Evolutionary conservation across 2,329 filamentous ascomycete species (phyloP).

Genomic region (Xylaria sp.): DNA sequence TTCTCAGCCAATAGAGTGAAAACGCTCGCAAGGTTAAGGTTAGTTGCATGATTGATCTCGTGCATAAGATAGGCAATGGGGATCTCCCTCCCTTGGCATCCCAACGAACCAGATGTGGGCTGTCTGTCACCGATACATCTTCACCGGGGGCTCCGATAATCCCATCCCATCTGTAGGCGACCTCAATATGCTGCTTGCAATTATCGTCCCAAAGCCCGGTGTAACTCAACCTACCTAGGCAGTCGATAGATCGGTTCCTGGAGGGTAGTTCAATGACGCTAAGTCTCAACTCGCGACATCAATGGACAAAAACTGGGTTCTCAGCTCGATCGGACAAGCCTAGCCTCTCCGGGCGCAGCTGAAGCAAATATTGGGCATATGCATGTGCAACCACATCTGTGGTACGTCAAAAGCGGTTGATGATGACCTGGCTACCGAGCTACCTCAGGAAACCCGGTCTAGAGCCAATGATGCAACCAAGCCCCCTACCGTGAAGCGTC

Average conservation of each 20-base stretch:
- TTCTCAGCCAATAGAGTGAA: constrained; percentile 18
- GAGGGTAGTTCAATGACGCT: constrained; percentile 12
- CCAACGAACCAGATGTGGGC: background rate
- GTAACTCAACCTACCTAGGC: background rate
- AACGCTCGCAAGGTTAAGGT: constrained; percentile 5
- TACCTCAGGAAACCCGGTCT: background rate
- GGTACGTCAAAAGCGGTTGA: background rate
- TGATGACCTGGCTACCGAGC: background rate
- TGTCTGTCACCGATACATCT: constrained; percentile 14
- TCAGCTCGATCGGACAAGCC: constrained; percentile 23
- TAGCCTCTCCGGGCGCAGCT: constrained; percentile 24
- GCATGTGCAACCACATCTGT: constrained; percentile 17
- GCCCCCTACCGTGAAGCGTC: background rate
- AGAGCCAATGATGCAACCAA: constrained; percentile 1
- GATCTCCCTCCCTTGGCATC: constrained; percentile 25
- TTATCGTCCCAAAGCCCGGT: background rate
- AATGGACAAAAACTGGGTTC: constrained; percentile 3
- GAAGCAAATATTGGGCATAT: constrained; percentile 22
- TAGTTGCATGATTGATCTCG: constrained; percentile 12
- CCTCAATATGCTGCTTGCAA: constrained; percentile 7
- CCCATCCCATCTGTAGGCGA: constrained; percentile 9
- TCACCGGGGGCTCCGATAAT: constrained; percentile 22
- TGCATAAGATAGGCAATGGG: background rate
- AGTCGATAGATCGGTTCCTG: constrained; percentile 16
- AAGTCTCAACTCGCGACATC: constrained; percentile 18